Evolutionary conservation across 805 yeast species (phyloP).

Genomic region (Barnettozyma pratensis): DNA sequence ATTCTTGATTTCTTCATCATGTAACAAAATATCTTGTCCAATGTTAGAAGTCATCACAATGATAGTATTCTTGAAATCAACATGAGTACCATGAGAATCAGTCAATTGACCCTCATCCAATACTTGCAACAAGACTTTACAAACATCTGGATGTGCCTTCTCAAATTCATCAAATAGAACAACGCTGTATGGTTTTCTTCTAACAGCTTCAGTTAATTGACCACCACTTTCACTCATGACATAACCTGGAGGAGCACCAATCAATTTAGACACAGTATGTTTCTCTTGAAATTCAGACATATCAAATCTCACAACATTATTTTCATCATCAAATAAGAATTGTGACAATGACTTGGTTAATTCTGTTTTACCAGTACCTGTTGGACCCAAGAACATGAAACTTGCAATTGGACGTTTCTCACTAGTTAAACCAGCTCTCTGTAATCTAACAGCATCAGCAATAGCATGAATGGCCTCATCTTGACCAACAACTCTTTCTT

Average conservation of each 20-base stretch:
- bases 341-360: conserved; percentile 89
- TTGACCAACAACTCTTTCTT: conserved; percentile 85
- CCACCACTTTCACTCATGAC: conserved; percentile 94
- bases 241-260: conserved; percentile 98
- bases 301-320: conserved; percentile 85
- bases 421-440: conserved; percentile 93
- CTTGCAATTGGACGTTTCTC: conserved; percentile 95
- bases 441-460: conserved; percentile 91
- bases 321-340: conserved; percentile 84
- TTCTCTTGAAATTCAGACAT: conserved; percentile 98
- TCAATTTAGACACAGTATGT: conserved; percentile 82
- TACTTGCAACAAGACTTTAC: conserved; percentile 85
- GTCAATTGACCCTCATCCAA: conserved; percentile 93
- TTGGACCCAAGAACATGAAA: conserved; percentile 95
- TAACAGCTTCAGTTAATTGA: conserved; percentile 92
- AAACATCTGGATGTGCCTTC: conserved; percentile 94
- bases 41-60: conserved; percentile 96
- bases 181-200: conserved; percentile 92
- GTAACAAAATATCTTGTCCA: conserved; percentile 83
- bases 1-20: conserved; percentile 45
- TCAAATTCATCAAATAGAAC: conserved; percentile 94
- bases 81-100: conserved; percentile 90
- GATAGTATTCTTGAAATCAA: conserved; percentile 91
- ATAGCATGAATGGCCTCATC: conserved; percentile 90
- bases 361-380: conserved; percentile 98